These are phyloP conservation scores for Tolypocladium endophyticum DNA, from an alignment of 2,329 filamentous ascomycete species.

Conservation along the genomic window DNA sequence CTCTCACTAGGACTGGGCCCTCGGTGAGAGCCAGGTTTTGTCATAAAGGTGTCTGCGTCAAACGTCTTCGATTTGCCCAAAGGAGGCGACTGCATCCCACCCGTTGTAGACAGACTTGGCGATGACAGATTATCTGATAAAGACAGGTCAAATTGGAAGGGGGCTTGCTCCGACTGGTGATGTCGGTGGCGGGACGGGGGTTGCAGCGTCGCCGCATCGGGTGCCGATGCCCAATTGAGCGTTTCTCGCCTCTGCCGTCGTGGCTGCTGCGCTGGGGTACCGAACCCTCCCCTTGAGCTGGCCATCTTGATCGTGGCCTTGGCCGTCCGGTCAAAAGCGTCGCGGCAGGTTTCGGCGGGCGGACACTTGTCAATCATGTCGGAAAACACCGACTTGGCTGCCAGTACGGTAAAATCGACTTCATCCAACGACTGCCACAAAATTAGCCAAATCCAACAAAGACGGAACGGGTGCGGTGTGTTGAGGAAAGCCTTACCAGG, in stretches of 20 bases:
- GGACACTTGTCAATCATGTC: slow-evolving; percentile 93
- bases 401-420: slow-evolving; percentile 92
- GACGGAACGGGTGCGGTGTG: background rate
- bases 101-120: slow-evolving; percentile 24
- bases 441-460: background rate
- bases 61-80: slow-evolving; percentile 26
- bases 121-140: slow-evolving; percentile 30
- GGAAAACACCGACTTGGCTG: slow-evolving; percentile 82
- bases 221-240: slow-evolving; percentile 17
- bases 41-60: slow-evolving; percentile 20
- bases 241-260: slow-evolving; percentile 15
- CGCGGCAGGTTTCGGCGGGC: slow-evolving; percentile 85
- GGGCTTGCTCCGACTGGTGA: slow-evolving; percentile 19
- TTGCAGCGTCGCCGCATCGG: slow-evolving; percentile 13
- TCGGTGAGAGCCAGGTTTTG: slow-evolving; percentile 16
- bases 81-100: slow-evolving; percentile 28
- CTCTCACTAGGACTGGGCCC: slow-evolving; percentile 19
- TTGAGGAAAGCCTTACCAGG: slow-evolving; percentile 48
- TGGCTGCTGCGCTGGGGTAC: slow-evolving; percentile 24
- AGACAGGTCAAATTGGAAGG: slow-evolving; percentile 24
- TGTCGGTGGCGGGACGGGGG: slow-evolving; percentile 12
- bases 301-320: slow-evolving; percentile 96
- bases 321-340: slow-evolving; percentile 90
- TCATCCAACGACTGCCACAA: slow-evolving; percentile 66
- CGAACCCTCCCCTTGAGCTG: slow-evolving; percentile 76